These are phyloP conservation scores for Debaryomyces nepalensis DNA, from an alignment of 1,139 yeast genomes.

Conservation along the genomic window DNA sequence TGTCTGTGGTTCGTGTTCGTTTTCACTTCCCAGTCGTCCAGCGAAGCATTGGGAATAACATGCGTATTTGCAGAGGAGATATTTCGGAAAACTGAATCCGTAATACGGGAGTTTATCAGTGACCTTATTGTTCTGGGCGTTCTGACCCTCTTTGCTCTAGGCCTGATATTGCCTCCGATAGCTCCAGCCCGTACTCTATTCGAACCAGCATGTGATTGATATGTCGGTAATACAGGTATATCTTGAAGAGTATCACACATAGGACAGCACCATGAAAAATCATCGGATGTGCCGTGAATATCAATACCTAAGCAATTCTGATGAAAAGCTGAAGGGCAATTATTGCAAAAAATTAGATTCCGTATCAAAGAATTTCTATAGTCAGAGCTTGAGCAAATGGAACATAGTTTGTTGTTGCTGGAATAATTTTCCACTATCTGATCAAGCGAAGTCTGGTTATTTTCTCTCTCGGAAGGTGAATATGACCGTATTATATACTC, in stretches of 20 bases:
- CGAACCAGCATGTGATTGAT: neutral
- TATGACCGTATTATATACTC: slow-evolving; percentile 38
- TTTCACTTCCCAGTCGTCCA: no score
- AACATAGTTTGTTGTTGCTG: slow-evolving; percentile 25
- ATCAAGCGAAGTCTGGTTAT: slow-evolving; percentile 4
- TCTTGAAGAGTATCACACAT: slow-evolving; percentile 48
- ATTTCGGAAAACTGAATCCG: neutral
- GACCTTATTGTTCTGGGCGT: slow-evolving; percentile 6
- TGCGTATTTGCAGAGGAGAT: neutral
- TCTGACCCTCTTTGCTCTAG: slow-evolving; percentile 7
- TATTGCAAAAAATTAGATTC: slow-evolving; percentile 34
- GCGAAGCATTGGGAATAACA: neutral
- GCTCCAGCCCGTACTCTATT: slow-evolving; percentile 1
- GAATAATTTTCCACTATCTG: slow-evolving; percentile 8
- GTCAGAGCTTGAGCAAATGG: slow-evolving; percentile 44
- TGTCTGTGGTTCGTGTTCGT: neutral
- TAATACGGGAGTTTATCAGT: slow-evolving; percentile 1
- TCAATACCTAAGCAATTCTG: slow-evolving; percentile 37
- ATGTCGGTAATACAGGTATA: slow-evolving; percentile 17
- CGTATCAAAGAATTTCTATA: slow-evolving; percentile 26
- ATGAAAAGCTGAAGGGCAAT: slow-evolving; percentile 44
- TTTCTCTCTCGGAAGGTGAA: slow-evolving; percentile 10
- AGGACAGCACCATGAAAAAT: slow-evolving; percentile 45
- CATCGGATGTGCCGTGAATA: slow-evolving; percentile 17
- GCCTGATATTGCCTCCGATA: slow-evolving; percentile 2